phyloP scores from a whole-genome alignment of 1,284 basidiomycete genomes.

The Sporisorium exsertum region DNA sequence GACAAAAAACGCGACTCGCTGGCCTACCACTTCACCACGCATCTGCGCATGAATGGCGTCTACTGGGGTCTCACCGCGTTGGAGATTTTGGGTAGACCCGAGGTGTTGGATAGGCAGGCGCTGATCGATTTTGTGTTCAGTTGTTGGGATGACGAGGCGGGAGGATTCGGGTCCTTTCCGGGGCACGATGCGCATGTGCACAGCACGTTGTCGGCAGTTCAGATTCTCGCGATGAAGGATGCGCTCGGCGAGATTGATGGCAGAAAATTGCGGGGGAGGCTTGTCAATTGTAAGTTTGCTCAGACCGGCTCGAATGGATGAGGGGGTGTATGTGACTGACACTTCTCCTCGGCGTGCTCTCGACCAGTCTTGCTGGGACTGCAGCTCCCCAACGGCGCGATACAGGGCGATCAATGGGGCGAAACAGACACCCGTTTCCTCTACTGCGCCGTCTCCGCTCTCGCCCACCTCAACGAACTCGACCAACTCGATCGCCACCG shows the following conservation, averaged over 20 bases:
- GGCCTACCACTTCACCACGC: slow-evolving; percentile 89
- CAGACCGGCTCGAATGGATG: neutral
- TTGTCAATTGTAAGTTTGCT: slow-evolving; percentile 78
- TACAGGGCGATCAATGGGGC: slow-evolving; percentile 89
- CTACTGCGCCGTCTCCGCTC: slow-evolving; percentile 84
- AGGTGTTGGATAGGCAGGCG: slow-evolving; percentile 83
- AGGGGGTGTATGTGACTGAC: neutral
- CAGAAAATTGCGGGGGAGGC: slow-evolving; percentile 70
- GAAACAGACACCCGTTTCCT: slow-evolving; percentile 92
- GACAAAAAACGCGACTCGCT: slow-evolving; percentile 57
- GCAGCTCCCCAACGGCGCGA: slow-evolving; percentile 78
- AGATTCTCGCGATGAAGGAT: slow-evolving; percentile 87
- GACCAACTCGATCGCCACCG: slow-evolving; percentile 71
- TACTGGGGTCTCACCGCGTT: slow-evolving; percentile 96
- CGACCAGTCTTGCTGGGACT: slow-evolving; percentile 76
- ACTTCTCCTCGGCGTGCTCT: neutral
- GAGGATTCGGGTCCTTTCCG: slow-evolving; percentile 88
- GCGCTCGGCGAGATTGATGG: slow-evolving; percentile 77
- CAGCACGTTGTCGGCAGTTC: slow-evolving; percentile 88
- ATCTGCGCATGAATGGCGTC: slow-evolving; percentile 93
- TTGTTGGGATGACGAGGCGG: slow-evolving; percentile 78
- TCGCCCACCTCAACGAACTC: slow-evolving; percentile 80
- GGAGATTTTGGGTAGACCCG: slow-evolving; percentile 80
- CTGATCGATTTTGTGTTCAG: slow-evolving; percentile 90
- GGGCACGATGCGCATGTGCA: slow-evolving; percentile 91